A percentile compares a stretch with the other conserved stretches of the same genome.
Conservation (phyloP, 139 green algal species). For the Micractinium conductrix region DNA sequence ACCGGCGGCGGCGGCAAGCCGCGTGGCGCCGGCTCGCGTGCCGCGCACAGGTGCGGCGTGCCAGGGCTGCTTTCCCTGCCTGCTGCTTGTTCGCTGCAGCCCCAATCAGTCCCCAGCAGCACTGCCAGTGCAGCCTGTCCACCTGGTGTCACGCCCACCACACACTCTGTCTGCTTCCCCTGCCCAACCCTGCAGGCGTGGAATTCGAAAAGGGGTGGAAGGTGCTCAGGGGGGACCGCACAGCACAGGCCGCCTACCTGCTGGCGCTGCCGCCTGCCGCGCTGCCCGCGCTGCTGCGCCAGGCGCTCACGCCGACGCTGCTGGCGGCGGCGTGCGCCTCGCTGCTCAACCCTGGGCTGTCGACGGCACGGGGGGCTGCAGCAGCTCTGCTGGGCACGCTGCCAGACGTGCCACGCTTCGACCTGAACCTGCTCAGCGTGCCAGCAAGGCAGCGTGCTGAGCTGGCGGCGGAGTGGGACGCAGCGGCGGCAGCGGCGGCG, state of each 20-base stretch:
- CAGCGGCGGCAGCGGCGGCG: neutral
- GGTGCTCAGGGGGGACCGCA: slow-evolving; percentile 49
- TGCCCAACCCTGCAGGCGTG: slow-evolving; percentile 36
- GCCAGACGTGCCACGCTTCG: slow-evolving; percentile 18
- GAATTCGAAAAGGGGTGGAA: slow-evolving; percentile 82
- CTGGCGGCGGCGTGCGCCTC: slow-evolving; percentile 35
- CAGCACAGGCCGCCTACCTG: slow-evolving; percentile 65
- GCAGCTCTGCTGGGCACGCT: slow-evolving; percentile 30
- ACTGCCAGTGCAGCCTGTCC: neutral
- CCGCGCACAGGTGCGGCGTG: neutral
- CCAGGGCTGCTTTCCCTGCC: neutral
- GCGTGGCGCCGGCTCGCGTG: neutral
- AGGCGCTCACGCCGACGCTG: slow-evolving; percentile 62
- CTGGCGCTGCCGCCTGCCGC: slow-evolving; percentile 48
- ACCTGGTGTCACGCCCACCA: no score
- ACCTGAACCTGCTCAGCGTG: slow-evolving; percentile 35
- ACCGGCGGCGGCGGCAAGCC: neutral
- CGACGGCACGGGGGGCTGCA: neutral
- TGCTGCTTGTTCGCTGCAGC: neutral
- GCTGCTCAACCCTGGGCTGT: slow-evolving; percentile 18
- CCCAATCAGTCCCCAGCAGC: neutral
- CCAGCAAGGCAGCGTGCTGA: slow-evolving; percentile 2
- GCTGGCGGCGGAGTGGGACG: slow-evolving; percentile 5
- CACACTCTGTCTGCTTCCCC: no score
- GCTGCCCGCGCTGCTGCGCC: slow-evolving; percentile 69